Conservation (phyloP, 2,329 filamentous ascomycete genomes). For the Penicillium sp. region DNA sequence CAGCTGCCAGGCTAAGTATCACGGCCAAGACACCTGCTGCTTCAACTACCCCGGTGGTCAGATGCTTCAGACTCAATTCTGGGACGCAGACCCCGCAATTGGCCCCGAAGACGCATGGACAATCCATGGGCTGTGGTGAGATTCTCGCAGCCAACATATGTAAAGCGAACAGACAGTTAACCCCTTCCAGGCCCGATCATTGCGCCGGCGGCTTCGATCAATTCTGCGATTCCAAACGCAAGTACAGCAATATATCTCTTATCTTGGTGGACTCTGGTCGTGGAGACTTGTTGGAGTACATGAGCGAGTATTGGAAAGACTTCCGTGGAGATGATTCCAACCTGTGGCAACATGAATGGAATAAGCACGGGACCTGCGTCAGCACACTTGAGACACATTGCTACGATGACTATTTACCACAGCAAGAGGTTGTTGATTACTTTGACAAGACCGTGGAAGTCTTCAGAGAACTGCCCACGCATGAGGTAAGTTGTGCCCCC, state of each 20-base stretch:
- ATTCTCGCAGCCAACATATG: not conserved
- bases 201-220: slow-evolving; percentile 71
- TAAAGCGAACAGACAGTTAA: not conserved
- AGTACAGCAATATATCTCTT: slow-evolving; percentile 65
- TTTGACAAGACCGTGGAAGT: slow-evolving; percentile 67
- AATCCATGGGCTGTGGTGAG: slow-evolving; percentile 68
- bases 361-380: slow-evolving; percentile 75
- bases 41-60: slow-evolving; percentile 73
- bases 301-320: slow-evolving; percentile 73
- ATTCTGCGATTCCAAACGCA: slow-evolving; percentile 64
- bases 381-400: slow-evolving; percentile 68
- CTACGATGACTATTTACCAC: slow-evolving; percentile 62
- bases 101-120: slow-evolving; percentile 73
- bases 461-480: slow-evolving; percentile 68
- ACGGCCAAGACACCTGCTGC: slow-evolving; percentile 68
- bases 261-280: slow-evolving; percentile 61
- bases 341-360: slow-evolving; percentile 76
- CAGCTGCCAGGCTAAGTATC: slow-evolving; percentile 66
- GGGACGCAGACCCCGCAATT: slow-evolving; percentile 67
- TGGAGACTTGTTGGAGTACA: slow-evolving; percentile 62
- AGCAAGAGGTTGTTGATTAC: slow-evolving; percentile 69
- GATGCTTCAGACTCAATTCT: slow-evolving; percentile 75
- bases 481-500: slow-evolving; percentile 47
- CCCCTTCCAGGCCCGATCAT: slow-evolving; percentile 58
- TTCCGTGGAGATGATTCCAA: slow-evolving; percentile 63